Evolutionary conservation across 495 filamentous ascomycete genomes (phyloP).

Genomic region (Tuber microsphaerosporum): DNA sequence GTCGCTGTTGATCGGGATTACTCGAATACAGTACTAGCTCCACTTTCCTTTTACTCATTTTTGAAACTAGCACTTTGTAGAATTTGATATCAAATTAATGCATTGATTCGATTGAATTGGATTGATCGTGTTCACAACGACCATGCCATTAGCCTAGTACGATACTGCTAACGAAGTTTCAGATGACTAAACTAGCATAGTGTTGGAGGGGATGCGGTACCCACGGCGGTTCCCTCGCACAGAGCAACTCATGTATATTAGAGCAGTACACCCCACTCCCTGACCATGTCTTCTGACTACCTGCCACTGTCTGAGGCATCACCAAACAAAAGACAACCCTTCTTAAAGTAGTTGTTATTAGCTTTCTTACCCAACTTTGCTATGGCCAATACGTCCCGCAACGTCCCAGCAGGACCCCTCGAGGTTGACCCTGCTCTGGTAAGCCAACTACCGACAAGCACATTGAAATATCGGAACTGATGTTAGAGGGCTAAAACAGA

Average conservation of each 20-base stretch:
- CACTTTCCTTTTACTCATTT: not conserved
- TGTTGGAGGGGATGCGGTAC: not conserved
- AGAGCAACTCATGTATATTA: not conserved
- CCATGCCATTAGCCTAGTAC: not conserved
- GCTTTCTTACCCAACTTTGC: not conserved
- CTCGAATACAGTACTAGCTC: not conserved
- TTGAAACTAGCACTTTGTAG: not conserved
- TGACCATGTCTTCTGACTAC: not conserved
- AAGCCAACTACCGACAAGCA: not conserved
- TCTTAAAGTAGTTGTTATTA: not conserved
- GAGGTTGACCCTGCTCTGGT: conserved; percentile 18
- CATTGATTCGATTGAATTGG: not conserved
- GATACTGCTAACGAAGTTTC: not conserved
- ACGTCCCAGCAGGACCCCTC: not conserved
- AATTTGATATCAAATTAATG: not conserved
- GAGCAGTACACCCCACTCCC: not conserved
- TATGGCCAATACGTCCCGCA: not conserved
- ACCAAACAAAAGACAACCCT: not conserved
- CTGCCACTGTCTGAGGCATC: not conserved
- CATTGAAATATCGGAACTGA: not conserved
- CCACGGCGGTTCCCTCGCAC: not conserved
- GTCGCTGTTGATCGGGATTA: not conserved
- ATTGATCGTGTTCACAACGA: not conserved
- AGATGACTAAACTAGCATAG: not conserved
- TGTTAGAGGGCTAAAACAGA: not conserved